Evolutionary conservation across 2,329 filamentous ascomycete species (phyloP).

Genomic region (Talaromyces albobiverticillius): DNA sequence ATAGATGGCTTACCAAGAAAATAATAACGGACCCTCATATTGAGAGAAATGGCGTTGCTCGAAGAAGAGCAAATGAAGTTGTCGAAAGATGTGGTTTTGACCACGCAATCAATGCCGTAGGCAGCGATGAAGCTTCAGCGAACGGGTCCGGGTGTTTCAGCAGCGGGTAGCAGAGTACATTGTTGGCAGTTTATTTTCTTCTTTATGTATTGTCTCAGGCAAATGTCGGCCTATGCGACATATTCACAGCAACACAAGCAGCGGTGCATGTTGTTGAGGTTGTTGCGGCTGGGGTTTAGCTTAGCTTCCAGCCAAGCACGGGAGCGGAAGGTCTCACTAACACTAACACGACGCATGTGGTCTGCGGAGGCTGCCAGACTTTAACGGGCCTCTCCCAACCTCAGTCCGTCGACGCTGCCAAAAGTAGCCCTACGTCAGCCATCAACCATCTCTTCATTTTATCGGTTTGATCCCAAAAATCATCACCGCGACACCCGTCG

Average conservation of each 20-base stretch:
- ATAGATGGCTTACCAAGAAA: constrained; percentile 69
- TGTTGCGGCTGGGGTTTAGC: neutral
- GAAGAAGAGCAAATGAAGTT: neutral
- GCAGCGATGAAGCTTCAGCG: neutral
- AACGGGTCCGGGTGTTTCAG: neutral
- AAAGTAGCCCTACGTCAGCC: constrained; percentile 35
- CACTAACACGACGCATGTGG: constrained; percentile 33
- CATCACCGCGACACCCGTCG: constrained; percentile 25
- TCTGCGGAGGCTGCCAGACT: constrained; percentile 16
- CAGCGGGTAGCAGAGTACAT: constrained; percentile 4
- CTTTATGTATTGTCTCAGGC: neutral
- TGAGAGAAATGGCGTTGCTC: constrained; percentile 14
- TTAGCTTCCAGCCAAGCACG: constrained; percentile 9
- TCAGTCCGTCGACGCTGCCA: constrained; percentile 35
- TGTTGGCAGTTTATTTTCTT: too few species aligned
- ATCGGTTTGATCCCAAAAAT: constrained; percentile 32
- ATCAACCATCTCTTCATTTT: constrained; percentile 34
- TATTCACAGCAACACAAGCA: neutral
- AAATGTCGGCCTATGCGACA: neutral
- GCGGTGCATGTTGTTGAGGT: neutral
- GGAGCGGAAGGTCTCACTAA: constrained; percentile 14
- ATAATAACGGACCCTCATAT: constrained; percentile 81
- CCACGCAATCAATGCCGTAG: neutral
- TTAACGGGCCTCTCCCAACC: constrained; percentile 13
- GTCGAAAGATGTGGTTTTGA: neutral